Percentiles rank a stretch among this genome's conserved stretches.
These are phyloP conservation scores for Dioscorea cayenensis DNA, from an alignment of 116 monocot species.

Conservation along the genomic window DNA sequence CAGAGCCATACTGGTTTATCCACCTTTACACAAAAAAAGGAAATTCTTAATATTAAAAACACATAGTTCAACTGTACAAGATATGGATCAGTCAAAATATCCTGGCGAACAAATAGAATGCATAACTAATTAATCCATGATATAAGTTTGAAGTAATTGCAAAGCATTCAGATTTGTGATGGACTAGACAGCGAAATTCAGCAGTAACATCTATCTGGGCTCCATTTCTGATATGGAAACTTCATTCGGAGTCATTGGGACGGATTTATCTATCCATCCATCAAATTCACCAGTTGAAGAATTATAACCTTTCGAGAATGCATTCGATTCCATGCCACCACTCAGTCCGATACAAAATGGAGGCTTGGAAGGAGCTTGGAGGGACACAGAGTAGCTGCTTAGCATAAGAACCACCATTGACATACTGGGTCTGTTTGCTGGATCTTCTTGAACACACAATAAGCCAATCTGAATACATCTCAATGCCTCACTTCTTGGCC, in stretches of 20 bases:
- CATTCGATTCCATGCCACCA: not conserved
- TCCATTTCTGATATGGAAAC: constrained; percentile 3
- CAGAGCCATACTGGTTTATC: no score
- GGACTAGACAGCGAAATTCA: not conserved
- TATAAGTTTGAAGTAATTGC: not conserved
- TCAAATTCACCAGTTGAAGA: not conserved
- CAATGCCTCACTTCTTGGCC: not conserved
- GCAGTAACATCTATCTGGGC: not conserved
- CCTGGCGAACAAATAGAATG: no score
- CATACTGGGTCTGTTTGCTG: constrained; percentile 1
- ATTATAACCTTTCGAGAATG: not conserved
- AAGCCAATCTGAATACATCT: constrained; percentile 1
- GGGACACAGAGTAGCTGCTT: not conserved
- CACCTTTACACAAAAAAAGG: no score
- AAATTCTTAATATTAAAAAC: no score
- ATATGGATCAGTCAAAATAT: no score
- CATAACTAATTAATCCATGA: not conserved
- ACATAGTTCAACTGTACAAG: no score
- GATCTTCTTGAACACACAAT: constrained; percentile 9
- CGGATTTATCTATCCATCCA: not conserved
- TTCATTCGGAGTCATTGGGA: not conserved
- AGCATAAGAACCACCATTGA: constrained; percentile 4
- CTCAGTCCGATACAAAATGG: not conserved
- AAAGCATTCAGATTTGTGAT: no score
- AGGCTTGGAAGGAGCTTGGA: not conserved